phyloP scores from a whole-genome alignment of 306 rosid genomes.

The Dalbergia oliveri region DNA sequence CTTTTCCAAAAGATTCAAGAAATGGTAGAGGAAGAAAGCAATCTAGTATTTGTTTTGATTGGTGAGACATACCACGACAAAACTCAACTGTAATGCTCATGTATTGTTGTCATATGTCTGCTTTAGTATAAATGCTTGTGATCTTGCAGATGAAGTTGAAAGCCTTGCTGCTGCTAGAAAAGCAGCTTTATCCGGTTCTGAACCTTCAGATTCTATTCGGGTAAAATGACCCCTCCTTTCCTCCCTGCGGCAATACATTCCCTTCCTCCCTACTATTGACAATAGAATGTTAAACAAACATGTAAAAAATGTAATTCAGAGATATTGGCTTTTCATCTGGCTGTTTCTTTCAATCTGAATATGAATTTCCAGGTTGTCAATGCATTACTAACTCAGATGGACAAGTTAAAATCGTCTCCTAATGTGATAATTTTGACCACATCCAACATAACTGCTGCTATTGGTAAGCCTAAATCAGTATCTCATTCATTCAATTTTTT shows the following conservation, averaged over 20 bases:
- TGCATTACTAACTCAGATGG: slow-evolving; percentile 95
- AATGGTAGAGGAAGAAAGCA: slow-evolving; percentile 85
- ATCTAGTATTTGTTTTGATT: slow-evolving; percentile 97
- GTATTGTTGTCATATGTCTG: slow-evolving; percentile 39
- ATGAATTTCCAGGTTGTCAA: slow-evolving; percentile 85
- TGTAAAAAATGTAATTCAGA: slow-evolving; percentile 28
- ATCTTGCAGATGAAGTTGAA: slow-evolving; percentile 92
- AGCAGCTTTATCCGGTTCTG: slow-evolving; percentile 97
- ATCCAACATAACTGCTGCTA: slow-evolving; percentile 93
- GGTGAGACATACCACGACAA: slow-evolving; percentile 69
- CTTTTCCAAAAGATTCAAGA: slow-evolving; percentile 95
- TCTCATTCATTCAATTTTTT: slow-evolving; percentile 33
- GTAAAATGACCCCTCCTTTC: slow-evolving; percentile 57
- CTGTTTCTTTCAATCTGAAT: slow-evolving; percentile 43
- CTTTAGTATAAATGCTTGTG: slow-evolving; percentile 43
- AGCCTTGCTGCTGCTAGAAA: slow-evolving; percentile 98
- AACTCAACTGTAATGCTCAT: slow-evolving; percentile 39
- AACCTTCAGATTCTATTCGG: slow-evolving; percentile 99
- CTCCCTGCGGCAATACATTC: slow-evolving; percentile 19
- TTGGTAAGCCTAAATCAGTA: slow-evolving; percentile 68
- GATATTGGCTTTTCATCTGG: slow-evolving; percentile 4
- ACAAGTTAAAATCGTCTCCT: slow-evolving; percentile 85
- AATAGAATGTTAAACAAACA: background rate
- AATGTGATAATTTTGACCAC: slow-evolving; percentile 93
- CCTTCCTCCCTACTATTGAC: background rate